Evolutionary conservation across 768 basidiomycete species (phyloP), one percentile per base, ranked within the genome.

Genomic region (Collybia sp.): DNA sequence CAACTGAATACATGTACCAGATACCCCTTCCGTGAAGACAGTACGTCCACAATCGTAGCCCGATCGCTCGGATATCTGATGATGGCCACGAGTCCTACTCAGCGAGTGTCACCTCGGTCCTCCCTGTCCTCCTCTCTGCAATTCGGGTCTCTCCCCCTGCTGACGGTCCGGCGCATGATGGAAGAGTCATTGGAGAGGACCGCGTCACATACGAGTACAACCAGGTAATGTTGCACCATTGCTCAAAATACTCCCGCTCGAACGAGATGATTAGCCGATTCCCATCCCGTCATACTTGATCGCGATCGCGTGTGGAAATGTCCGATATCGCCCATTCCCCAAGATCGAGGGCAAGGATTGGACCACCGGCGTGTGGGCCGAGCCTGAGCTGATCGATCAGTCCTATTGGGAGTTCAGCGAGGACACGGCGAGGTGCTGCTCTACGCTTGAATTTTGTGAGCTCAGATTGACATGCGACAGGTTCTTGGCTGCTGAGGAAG

Each of bases 201-300:
- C 51, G 63, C 1, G 88, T 93, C 6, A 77, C 72, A 0, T 95
- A 94, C 56, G 70, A 66, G 3, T 94, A 91, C 63, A 71, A 78
- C 19, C 92, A 93, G 76, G 91, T 85, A 39, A 25, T 25, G 4
- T 8, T 8, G 4, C 6, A 45, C 31, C 42, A n/a, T 30, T 42
- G 1, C 30, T 31, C 31, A 5, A 13, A 6, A 15, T 35, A 9
- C 33, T 36, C 35, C 42, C 41, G 33, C 32, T 15, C 37, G 16
- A 39, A 18, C 48, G 13, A 18, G 9, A 25, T 17, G n/a, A 17
- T 8, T 57, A 98, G 89, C 81, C 79, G 5, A 77, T 90, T 15
- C 80, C 88, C 3, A 93, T 97, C 47, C 90, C 95, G 1, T 82
- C 86, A 1, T 97, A 98, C 59, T 71, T 97, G 13, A 75, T 97